Base-by-base conservation (phyloP, 2,329 filamentous ascomycete genomes). In the Emergomyces orientalis region DNA sequence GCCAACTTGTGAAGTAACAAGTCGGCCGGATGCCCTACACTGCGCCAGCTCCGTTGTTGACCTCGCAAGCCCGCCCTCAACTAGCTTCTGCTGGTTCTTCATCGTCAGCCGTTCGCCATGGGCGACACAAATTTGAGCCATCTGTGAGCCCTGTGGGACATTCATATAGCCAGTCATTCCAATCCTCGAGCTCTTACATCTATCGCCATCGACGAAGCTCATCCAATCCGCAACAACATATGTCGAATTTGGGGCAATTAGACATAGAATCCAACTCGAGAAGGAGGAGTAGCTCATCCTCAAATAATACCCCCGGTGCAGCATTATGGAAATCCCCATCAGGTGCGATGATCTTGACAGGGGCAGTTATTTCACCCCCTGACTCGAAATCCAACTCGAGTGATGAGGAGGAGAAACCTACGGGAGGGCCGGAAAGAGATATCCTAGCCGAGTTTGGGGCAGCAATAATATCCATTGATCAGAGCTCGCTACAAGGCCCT, bases 321-420 rank as follows among this genome's bases (percentile, higher is more conserved):
- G 65, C 43, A 5, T 22, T 95, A 65, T 86, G 90, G 69, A 89
- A 92, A 74, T 95, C 91, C 57, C 90, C 91, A 19, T 88, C 90
- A n/a, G 90, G 91, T 22, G 83, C 85, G 64, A 79, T 84, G 66
- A 94, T 96, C 75, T 91, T 91, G 51, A 85, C 86, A 65, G 91
- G 90, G 65, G 91, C 90, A 66, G 85, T 96, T 69, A 89, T 96
- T 64, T 97, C 93, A 0, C 93, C 93, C 43, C 93, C 93, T 11
- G 93, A 97, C 70, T 96, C 92, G 41, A 83, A 84, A 7, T 83
- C 84, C 47, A 89, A 88, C 67, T 92, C 88, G 32, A 91, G 92
- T 75, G 92, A 96, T 73, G 91, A 96, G 68, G 91, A 95, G 71
- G 86, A 85, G 67, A 65, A 72, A 67, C 32, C 70, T 63, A 68